Conservation (phyloP, 805 yeast genomes). For the Pachysolen tannophilus region DNA sequence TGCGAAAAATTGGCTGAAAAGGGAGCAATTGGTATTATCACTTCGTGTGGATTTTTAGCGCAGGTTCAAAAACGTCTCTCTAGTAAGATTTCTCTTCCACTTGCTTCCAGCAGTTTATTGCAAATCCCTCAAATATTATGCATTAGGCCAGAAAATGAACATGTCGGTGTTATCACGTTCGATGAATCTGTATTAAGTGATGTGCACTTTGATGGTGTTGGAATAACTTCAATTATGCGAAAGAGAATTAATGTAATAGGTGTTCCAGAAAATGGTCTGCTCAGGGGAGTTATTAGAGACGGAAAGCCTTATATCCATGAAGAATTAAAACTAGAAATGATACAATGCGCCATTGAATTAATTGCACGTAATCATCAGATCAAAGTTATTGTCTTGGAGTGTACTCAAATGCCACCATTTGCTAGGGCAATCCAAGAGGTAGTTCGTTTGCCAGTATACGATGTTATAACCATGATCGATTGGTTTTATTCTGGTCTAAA, state of each 20-base stretch:
- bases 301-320: constrained; percentile 19
- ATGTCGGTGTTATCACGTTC: constrained; percentile 24
- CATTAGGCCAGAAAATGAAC: constrained; percentile 14
- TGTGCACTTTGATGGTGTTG: constrained; percentile 22
- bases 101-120: constrained; percentile 23
- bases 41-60: constrained; percentile 28
- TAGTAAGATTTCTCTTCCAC: constrained; percentile 19
- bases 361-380: constrained; percentile 14
- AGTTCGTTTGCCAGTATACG: constrained; percentile 23
- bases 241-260: constrained; percentile 16
- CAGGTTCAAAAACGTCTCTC: constrained; percentile 20
- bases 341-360: constrained; percentile 15
- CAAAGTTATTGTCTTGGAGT: constrained; percentile 24
- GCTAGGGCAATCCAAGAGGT: constrained; percentile 19
- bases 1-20: constrained; percentile 17
- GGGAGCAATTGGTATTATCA: constrained; percentile 26
- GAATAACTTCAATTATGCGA: constrained; percentile 17
- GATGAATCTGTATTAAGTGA: constrained; percentile 18
- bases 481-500: constrained; percentile 22
- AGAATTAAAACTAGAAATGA: constrained; percentile 19
- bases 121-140: constrained; percentile 21
- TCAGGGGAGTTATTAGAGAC: constrained; percentile 18
- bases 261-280: constrained; percentile 14
- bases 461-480: constrained; percentile 24
- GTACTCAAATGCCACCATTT: constrained; percentile 29